Base-by-base conservation (phyloP, 2,329 filamentous ascomycete species). In the Fusarium sp. region DNA sequence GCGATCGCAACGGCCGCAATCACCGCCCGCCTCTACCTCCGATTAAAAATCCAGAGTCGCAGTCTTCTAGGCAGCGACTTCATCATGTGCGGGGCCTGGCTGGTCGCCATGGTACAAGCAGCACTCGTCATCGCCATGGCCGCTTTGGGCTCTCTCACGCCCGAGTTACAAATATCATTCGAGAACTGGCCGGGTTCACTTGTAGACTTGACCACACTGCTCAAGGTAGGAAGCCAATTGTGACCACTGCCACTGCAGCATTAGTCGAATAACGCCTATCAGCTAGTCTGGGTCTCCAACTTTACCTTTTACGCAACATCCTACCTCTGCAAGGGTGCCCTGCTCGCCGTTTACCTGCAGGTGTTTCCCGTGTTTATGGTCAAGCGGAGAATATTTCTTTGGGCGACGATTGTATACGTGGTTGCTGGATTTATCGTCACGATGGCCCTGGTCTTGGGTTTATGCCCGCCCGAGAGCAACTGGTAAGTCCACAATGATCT, bases 41-140 rank as follows among this genome's bases (percentile, higher is more conserved):
- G 68, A 1, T 15, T 70, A 1, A 5, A 48, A 0, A 11, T 70
- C 2, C 66, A 70, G 15, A 31, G 28, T 4, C 47, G 66, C 2
- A 47, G n/a, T 3, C 41, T 70, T 10, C 44, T 70, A 3, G 23
- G 9, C 1, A 70, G 62, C 2, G 68, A 70, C 28, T 6, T 52
- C 0, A 30, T 71, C 1, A 70, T 71, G 57, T 58, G 66, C 7
- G 47, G 34, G 5, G 66, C 52, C 18, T 71, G 66, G 68, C n/a
- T 52, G 6, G 31, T 28, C 5, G 23, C 41, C 1, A 12, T 46
- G 1, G 4, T 18, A 2, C 3, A 9, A 8, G 60, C 58, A 13
- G 27, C n/a, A 1, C 43, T 63, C 2, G 44, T 55, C 4, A 57
- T 60, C 3, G 18, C 51, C 0, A 55, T 54, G 3, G 46, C 37